A percentile compares a stretch with the other conserved stretches of the same genome.
Conservation (phyloP, 1,139 yeast genomes). For the Protomyces arabidopsidicola region DNA sequence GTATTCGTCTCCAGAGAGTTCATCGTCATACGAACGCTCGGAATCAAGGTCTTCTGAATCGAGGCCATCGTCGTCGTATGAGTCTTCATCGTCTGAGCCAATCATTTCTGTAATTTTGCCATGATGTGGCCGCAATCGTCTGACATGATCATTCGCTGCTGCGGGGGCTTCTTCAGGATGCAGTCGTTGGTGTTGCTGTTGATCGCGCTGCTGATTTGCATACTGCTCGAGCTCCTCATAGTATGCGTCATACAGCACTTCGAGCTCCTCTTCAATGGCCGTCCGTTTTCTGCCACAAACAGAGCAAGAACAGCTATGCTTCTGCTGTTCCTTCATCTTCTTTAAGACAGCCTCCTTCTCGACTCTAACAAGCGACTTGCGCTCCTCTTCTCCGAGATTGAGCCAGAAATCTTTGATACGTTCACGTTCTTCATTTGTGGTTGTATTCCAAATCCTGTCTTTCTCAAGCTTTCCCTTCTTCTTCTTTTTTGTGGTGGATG, state of each 20-base stretch:
- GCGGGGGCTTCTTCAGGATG: neutral
- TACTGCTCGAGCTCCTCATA: conserved; percentile 43
- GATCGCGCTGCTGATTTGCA: conserved; percentile 35
- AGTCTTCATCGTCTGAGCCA: conserved; percentile 25
- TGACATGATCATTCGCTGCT: conserved; percentile 6
- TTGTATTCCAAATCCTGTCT: conserved; percentile 56
- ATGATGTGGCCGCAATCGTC: conserved; percentile 14
- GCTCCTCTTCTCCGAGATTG: conserved; percentile 55
- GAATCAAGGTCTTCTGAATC: conserved; percentile 8
- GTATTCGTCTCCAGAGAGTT: conserved; percentile 25
- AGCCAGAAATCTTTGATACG: conserved; percentile 67
- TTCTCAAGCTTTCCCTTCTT: conserved; percentile 41
- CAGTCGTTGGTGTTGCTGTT: conserved; percentile 28
- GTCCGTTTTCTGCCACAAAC: conserved; percentile 70
- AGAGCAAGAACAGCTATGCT: conserved; percentile 61
- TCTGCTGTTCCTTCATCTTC: conserved; percentile 57
- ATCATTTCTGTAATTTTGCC: conserved; percentile 20
- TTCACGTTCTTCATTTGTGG: conserved; percentile 55
- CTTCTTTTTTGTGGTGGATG: conserved; percentile 36
- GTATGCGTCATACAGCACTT: conserved; percentile 60
- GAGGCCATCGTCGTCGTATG: conserved; percentile 33
- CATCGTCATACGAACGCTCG: conserved; percentile 7
- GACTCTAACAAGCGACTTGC: conserved; percentile 58
- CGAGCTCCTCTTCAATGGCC: conserved; percentile 75
- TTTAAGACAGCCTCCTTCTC: conserved; percentile 68